Percentiles rank a stretch among this genome's conserved stretches.
These are phyloP conservation scores for Fusarium pseudograminearum DNA, from an alignment of 2,329 filamentous ascomycete species.

Conservation along the genomic window DNA sequence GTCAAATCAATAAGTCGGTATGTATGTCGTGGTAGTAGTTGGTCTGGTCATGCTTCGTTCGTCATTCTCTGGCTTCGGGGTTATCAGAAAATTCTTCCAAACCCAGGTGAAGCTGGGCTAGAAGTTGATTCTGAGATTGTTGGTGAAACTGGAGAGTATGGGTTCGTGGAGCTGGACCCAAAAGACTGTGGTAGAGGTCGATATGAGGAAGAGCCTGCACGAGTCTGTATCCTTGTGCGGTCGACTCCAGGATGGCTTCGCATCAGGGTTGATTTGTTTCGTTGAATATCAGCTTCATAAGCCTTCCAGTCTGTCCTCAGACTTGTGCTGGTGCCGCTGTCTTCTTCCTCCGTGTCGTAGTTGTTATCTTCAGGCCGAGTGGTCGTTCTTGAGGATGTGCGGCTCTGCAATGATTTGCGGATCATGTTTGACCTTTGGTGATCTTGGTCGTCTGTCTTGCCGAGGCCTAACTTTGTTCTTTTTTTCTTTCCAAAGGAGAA, in stretches of 20 bases:
- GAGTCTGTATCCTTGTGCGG: constrained; percentile 25
- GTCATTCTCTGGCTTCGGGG: not conserved
- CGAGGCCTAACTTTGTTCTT: constrained; percentile 29
- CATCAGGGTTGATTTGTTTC: constrained; percentile 47
- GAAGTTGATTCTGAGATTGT: constrained; percentile 22
- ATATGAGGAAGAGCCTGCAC: constrained; percentile 25
- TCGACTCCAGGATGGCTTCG: constrained; percentile 48
- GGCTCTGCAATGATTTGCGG: constrained; percentile 57
- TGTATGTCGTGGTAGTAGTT: constrained; percentile 14
- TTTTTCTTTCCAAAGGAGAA: constrained; percentile 43
- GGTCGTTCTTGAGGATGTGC: constrained; percentile 42
- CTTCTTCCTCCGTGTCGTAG: constrained; percentile 40
- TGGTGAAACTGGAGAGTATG: constrained; percentile 29
- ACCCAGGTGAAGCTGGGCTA: constrained; percentile 22
- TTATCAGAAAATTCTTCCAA: constrained; percentile 31
- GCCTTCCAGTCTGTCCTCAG: constrained; percentile 55
- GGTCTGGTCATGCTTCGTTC: constrained; percentile 2
- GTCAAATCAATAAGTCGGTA: not conserved
- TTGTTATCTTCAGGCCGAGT: constrained; percentile 21
- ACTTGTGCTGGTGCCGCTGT: constrained; percentile 23
- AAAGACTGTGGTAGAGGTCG: constrained; percentile 31
- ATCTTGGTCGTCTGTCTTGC: constrained; percentile 51
- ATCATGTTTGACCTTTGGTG: constrained; percentile 56
- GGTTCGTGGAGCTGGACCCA: constrained; percentile 32
- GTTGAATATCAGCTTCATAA: constrained; percentile 54